Percentiles rank a stretch among this genome's conserved stretches.
phyloP scores from a whole-genome alignment of 2,329 filamentous ascomycete species.

The Ophiostoma australiae region DNA sequence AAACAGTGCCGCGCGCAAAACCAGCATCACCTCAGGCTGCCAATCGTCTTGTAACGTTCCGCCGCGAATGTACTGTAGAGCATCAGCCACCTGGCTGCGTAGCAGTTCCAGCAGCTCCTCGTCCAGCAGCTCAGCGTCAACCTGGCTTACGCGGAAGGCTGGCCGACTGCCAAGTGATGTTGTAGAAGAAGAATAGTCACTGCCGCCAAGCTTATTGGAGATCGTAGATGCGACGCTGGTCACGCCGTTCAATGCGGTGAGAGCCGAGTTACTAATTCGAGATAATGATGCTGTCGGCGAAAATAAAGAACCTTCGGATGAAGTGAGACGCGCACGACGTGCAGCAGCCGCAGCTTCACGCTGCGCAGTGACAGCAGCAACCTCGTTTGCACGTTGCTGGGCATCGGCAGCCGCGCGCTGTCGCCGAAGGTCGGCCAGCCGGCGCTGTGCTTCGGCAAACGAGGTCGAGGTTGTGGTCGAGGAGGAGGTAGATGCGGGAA shows the following conservation, averaged over 20 bases:
- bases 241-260: constrained; percentile 63
- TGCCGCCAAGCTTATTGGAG: background rate
- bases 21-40: constrained; percentile 76
- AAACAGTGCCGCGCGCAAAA: constrained; percentile 74
- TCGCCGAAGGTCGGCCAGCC: constrained; percentile 73
- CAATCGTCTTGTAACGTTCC: constrained; percentile 76
- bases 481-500: background rate
- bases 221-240: constrained; percentile 5
- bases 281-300: constrained; percentile 31
- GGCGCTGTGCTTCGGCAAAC: constrained; percentile 85
- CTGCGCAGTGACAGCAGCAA: constrained; percentile 31
- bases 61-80: constrained; percentile 77
- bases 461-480: constrained; percentile 33
- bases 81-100: constrained; percentile 80
- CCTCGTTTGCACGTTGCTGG: constrained; percentile 54
- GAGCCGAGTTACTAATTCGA: constrained; percentile 52
- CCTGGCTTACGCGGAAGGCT: constrained; percentile 88
- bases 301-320: background rate
- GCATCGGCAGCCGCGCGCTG: constrained; percentile 69
- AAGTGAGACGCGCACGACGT: constrained; percentile 39
- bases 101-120: constrained; percentile 85
- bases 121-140: constrained; percentile 91
- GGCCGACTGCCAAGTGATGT: constrained; percentile 64
- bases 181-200: background rate
- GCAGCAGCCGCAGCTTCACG: constrained; percentile 33